phyloP scores from a whole-genome alignment of 108 stramenopile species.

The Parmales sp. region DNA sequence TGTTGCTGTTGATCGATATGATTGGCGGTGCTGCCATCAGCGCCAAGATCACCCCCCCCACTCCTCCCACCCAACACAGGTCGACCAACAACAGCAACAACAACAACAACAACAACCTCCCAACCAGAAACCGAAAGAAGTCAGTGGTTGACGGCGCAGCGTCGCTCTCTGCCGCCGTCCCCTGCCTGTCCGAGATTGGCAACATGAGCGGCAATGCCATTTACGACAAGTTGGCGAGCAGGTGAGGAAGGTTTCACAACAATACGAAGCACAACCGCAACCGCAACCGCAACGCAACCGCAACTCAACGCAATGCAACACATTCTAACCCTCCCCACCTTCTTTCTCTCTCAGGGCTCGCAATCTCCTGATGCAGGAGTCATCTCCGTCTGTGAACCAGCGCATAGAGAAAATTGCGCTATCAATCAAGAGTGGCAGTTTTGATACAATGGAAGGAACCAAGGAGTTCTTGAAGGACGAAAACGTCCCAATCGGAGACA shows the following conservation, averaged over 20 bases:
- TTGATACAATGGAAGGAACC: no score
- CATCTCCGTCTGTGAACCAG: slow-evolving; percentile 74
- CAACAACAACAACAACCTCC: slow-evolving; percentile 29
- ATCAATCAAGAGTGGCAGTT: no score
- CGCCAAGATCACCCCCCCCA: slow-evolving; percentile 39
- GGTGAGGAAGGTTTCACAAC: no score
- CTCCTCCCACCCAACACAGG: slow-evolving; percentile 24
- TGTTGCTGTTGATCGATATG: slow-evolving; percentile 62
- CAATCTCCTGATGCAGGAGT: slow-evolving; percentile 79
- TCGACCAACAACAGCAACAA: slow-evolving; percentile 33
- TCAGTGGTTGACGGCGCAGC: slow-evolving; percentile 64
- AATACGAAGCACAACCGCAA: no score
- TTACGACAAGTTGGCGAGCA: slow-evolving; percentile 68
- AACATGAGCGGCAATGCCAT: slow-evolving; percentile 61
- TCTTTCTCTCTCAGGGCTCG: no score
- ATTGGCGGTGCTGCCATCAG: slow-evolving; percentile 58
- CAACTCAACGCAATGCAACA: no score
- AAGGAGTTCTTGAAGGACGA: slow-evolving; percentile 52
- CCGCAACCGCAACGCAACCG: no score
- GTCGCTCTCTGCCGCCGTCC: slow-evolving; percentile 58
- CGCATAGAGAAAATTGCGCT: slow-evolving; percentile 41
- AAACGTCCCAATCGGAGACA: slow-evolving; percentile 67
- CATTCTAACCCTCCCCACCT: no score
- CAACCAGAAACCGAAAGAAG: slow-evolving; percentile 26
- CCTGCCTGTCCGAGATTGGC: slow-evolving; percentile 83